Base-by-base conservation (phyloP, 805 yeast species). In the Wickerhamomyces rabaulensis region DNA sequence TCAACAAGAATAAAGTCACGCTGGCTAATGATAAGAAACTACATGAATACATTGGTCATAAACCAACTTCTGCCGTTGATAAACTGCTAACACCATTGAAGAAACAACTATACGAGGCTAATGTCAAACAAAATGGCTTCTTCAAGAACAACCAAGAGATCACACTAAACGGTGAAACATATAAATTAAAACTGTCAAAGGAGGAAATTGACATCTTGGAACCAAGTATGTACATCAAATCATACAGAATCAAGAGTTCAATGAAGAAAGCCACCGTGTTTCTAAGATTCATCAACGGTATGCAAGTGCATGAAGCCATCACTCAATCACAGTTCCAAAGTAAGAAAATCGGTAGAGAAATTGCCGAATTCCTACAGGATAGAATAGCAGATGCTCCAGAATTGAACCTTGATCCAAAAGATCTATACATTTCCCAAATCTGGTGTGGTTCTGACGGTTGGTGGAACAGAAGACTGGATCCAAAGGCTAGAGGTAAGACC, bases 361-460 rank as follows among this genome's bases (percentile, higher is more conserved):
- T 90, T 46, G 91, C 82, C 43, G 85, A 80, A 51, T 68, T 91
- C 66, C 74, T 92, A 51, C 80, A 82, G 58, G 71, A 78, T 43
- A 96, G 95, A 9, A 59, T 87, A 29, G 73, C 78, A 41, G 89
- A 87, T 58, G 89, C 91, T 20, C 69, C 76, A 47, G 70, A 68
- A 36, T 65, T 84, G 52, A 80, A 82, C 3, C 65, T 85, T 50
- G 67, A 82, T 50, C 76, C 80, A 21, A 77, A 83, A 49, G 76
- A 76, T 35, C 64, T 90, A 39, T 87, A 84, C 57, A 76, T 92
- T 47, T 79, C 83, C 39, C 87, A 87, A 60, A 79, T 90, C 49
- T 92, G 97, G 97, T 82, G 82, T 23, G 97, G 97, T 38, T 82
- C 90, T 47, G 98, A 92, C 65, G 96, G 96, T 19, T 60, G 67